A percentile compares a stretch with the other conserved stretches of the same genome.
Conservation (phyloP, 768 basidiomycete species). For the Chlorophyllum brunneum region DNA sequence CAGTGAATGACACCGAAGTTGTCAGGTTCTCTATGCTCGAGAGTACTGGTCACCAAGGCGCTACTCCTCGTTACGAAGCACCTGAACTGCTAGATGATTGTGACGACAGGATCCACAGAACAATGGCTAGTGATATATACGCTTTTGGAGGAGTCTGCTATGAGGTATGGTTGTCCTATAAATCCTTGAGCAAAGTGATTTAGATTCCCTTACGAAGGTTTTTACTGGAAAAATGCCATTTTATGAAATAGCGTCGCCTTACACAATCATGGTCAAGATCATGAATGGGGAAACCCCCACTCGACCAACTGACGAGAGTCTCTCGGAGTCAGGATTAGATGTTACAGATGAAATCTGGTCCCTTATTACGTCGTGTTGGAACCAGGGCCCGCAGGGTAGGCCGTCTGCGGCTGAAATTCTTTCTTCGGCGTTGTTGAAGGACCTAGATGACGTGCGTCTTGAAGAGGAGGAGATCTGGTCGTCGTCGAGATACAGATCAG, state of each 20-base stretch:
- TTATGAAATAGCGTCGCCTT: conserved; percentile 10
- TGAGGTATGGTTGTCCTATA: conserved; percentile 10
- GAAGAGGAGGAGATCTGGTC: neutral
- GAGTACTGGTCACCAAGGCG: conserved; percentile 6
- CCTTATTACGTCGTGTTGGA: neutral
- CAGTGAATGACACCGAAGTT: conserved; percentile 11
- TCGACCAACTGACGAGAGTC: neutral
- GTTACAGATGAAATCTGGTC: neutral
- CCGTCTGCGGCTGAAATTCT: neutral
- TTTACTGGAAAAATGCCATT: conserved; percentile 20
- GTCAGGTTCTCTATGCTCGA: conserved; percentile 9
- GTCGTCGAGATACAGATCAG: neutral
- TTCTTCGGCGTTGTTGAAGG: neutral
- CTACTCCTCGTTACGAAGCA: conserved; percentile 14
- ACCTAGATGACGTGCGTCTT: neutral
- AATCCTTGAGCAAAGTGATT: too few relatives aligned
- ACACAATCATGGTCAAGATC: neutral
- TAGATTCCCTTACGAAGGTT: too few relatives aligned
- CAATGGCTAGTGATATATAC: conserved; percentile 9
- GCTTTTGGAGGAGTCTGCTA: conserved; percentile 15
- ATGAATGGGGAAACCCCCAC: neutral
- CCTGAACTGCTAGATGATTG: conserved; percentile 13
- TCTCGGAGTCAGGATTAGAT: neutral
- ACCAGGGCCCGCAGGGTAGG: neutral
- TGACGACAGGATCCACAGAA: neutral